Base-by-base conservation (phyloP, 1,139 yeast species). In the Hemisphaericaspora xylanilytica region DNA sequence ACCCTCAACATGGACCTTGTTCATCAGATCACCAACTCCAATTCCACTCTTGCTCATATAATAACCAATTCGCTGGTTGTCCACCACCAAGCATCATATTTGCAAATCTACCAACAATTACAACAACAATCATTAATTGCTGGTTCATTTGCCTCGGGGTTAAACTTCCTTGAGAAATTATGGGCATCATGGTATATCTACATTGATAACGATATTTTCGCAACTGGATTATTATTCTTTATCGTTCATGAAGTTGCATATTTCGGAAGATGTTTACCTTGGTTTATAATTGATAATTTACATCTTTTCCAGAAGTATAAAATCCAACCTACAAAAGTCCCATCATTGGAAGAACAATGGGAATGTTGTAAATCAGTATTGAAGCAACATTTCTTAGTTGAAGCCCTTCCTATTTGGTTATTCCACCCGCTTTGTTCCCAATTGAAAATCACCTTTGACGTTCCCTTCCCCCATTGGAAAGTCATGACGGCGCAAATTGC, bases 341-440 rank as follows among this genome's bases (percentile, higher is more conserved):
- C 96, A 14, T 69, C 85, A 32, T 74, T 78, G 47, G 72, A 75
- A 55, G 96, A 90, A 63, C 96, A 90, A 62, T 81, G 95, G 88
- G 89, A 86, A 62, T 90, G 97, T 62, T 75, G 89, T 47, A 85
- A 85, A 61, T 72, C 87, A 15, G 97, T 90, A 22, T 66, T 90
- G 41, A 74, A 82, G 36, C 85, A 94, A 21, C 97, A 90, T 65
- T 80, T 88, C 57, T 63, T 90, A 46, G 95, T 90, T 39, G 97
- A 90, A 65, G 96, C 95, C 9, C 73, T 92, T 45, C 97, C 97
- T 40, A 90, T 90, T 52, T 90, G 96, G 94, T 82, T 88, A 37
- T 90, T 90, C 78, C 97, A 92, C 61, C 95, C 96, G 40, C 67
- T 89, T 53, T 86, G 96, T 66, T 76, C 81, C 44, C 69, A 70